phyloP scores from a whole-genome alignment of 2,329 filamentous ascomycete species.

The Fonsecaea multimorphosa region DNA sequence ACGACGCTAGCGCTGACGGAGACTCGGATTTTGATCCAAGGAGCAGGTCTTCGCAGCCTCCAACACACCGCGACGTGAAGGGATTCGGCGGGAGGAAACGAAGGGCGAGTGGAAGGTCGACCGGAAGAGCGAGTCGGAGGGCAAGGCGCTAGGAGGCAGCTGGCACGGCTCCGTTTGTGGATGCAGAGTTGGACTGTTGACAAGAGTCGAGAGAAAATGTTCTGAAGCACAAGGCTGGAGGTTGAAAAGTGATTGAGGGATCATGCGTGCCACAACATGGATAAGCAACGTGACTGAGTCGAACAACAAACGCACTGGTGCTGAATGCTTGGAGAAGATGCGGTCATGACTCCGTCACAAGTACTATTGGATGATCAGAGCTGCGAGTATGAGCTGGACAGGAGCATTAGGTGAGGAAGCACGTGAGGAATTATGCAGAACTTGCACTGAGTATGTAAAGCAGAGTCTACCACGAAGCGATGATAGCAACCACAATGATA shows the following conservation, averaged over 20 bases:
- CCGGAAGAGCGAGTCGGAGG: background rate
- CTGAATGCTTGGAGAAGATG: background rate
- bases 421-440: background rate
- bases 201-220: background rate
- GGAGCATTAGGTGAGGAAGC: background rate
- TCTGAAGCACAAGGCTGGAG: background rate
- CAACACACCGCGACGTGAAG: slow-evolving; percentile 6
- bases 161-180: background rate
- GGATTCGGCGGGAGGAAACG: slow-evolving; percentile 2
- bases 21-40: slow-evolving; percentile 15
- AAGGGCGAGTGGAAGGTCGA: background rate
- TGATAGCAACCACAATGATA: background rate
- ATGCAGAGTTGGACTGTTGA: background rate
- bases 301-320: background rate
- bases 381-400: background rate
- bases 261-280: background rate
- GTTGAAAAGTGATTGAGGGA: background rate
- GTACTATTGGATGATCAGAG: background rate
- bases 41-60: background rate
- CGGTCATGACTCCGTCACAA: background rate
- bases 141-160: background rate
- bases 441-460: background rate
- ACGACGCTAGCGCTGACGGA: background rate
- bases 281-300: background rate
- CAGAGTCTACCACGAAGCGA: background rate